phyloP scores from a whole-genome alignment of 805 yeast species.

The Kuraishia capsulata region DNA sequence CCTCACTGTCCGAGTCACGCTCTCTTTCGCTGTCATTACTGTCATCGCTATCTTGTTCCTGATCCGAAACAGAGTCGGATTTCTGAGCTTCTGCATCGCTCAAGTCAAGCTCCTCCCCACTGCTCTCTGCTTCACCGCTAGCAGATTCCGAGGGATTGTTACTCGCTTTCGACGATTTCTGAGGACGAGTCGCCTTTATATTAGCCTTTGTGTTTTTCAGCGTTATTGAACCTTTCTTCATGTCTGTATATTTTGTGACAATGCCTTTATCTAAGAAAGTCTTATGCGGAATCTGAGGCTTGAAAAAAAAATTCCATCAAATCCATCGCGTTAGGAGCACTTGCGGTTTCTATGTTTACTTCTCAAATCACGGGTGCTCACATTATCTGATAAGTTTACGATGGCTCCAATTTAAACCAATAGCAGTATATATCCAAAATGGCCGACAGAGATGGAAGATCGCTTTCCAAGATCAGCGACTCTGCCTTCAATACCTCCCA shows the following conservation, averaged over 20 bases:
- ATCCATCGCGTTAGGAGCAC: not conserved
- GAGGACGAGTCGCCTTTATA: too few species aligned
- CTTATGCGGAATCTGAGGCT: too few species aligned
- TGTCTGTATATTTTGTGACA: not conserved
- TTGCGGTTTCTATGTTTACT: not conserved
- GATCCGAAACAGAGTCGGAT: too few species aligned
- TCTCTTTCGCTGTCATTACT: conserved; percentile 7
- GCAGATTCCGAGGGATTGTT: not conserved
- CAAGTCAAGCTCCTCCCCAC: conserved; percentile 12
- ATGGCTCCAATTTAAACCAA: not conserved
- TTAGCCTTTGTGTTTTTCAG: not conserved
- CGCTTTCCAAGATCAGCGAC: not conserved
- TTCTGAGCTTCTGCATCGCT: conserved; percentile 4
- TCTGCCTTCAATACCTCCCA: not conserved
- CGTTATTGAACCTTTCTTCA: not conserved
- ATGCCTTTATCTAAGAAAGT: too few species aligned
- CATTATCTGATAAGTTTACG: too few species aligned
- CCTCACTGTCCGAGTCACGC: conserved; percentile 5
- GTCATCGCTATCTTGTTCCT: too few species aligned
- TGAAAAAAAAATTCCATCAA: not conserved
- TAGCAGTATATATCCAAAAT: not conserved
- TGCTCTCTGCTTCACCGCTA: conserved; percentile 1
- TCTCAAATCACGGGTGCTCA: not conserved
- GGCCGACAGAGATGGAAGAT: not conserved
- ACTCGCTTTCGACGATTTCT: too few species aligned